Evolutionary conservation across 2,329 filamentous ascomycete species (phyloP).

Genomic region (Arthrobotrys megalospora): DNA sequence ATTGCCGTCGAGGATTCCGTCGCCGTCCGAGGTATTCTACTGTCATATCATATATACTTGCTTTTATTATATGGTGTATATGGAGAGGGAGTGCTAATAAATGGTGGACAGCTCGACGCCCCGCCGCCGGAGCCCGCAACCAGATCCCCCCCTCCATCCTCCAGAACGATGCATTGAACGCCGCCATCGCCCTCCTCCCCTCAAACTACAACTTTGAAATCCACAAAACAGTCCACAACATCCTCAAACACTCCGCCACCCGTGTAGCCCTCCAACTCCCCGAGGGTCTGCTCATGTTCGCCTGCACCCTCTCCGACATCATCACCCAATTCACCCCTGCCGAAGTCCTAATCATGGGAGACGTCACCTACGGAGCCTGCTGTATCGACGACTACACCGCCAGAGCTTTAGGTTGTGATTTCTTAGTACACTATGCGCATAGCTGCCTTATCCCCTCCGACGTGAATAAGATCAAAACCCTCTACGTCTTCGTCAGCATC

Average conservation of each 20-base stretch:
- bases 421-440: conserved; percentile 97
- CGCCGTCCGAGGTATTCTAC: conserved; percentile 76
- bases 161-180: conserved; percentile 86
- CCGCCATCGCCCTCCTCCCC: conserved; percentile 87
- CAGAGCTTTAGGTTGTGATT: conserved; percentile 89
- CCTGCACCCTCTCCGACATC: conserved; percentile 97
- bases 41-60: conserved; percentile 65
- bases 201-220: conserved; percentile 99
- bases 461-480: conserved; percentile 94
- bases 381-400: conserved; percentile 99
- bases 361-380: conserved; percentile 98
- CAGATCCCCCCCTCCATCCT: conserved; percentile 90
- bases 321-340: conserved; percentile 92
- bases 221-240: conserved; percentile 96
- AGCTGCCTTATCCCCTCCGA: conserved; percentile 96
- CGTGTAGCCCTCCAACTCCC: conserved; percentile 96
- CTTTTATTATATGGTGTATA: background rate
- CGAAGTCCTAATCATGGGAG: conserved; percentile 97
- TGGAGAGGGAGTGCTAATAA: background rate
- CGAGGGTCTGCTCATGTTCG: conserved; percentile 93
- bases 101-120: conserved; percentile 73
- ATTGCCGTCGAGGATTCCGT: conserved; percentile 71
- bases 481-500: conserved; percentile 99
- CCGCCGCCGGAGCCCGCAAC: conserved; percentile 85
- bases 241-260: conserved; percentile 83